Evolutionary conservation across 2,329 filamentous ascomycete genomes (phyloP).

Genomic region (Exophiala sp.): DNA sequence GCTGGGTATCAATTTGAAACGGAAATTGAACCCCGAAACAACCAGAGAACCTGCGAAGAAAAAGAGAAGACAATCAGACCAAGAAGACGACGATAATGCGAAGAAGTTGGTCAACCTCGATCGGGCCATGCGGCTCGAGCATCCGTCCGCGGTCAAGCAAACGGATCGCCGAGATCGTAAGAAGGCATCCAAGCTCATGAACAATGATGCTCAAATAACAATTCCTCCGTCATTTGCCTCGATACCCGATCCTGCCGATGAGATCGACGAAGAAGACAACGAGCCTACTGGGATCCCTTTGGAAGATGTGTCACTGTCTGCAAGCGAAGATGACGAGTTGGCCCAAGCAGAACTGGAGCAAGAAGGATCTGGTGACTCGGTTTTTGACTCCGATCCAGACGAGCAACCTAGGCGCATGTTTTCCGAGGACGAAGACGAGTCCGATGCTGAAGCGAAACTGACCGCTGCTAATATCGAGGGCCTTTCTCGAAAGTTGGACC

Average conservation of each 20-base stretch:
- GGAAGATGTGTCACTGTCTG: slow-evolving; percentile 35
- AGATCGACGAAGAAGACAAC: slow-evolving; percentile 39
- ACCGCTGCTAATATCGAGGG: slow-evolving; percentile 96
- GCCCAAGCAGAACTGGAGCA: slow-evolving; percentile 32
- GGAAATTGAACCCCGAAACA: slow-evolving; percentile 72
- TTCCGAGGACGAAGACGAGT: slow-evolving; percentile 90
- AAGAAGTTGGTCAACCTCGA: slow-evolving; percentile 42
- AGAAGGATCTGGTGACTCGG: slow-evolving; percentile 54
- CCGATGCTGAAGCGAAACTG: slow-evolving; percentile 81
- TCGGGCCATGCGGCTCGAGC: slow-evolving; percentile 31
- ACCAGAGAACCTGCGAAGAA: slow-evolving; percentile 57
- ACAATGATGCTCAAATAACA: slow-evolving; percentile 29
- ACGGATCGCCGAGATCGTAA: slow-evolving; percentile 38
- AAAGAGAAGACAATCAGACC: slow-evolving; percentile 57
- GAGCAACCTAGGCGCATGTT: slow-evolving; percentile 68
- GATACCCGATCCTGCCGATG: slow-evolving; percentile 38
- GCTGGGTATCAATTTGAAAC: slow-evolving; percentile 64
- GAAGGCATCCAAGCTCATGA: slow-evolving; percentile 31
- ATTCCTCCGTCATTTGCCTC: slow-evolving; percentile 28
- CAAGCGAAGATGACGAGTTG: slow-evolving; percentile 26
- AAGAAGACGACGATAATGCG: slow-evolving; percentile 40
- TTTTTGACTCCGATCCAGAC: slow-evolving; percentile 68
- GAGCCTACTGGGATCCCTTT: slow-evolving; percentile 47
- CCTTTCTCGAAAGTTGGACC: slow-evolving; percentile 78
- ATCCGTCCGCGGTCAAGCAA: slow-evolving; percentile 31